These are phyloP conservation scores for Ogataea degrootiae DNA, from an alignment of 805 yeast species.

Conservation along the genomic window DNA sequence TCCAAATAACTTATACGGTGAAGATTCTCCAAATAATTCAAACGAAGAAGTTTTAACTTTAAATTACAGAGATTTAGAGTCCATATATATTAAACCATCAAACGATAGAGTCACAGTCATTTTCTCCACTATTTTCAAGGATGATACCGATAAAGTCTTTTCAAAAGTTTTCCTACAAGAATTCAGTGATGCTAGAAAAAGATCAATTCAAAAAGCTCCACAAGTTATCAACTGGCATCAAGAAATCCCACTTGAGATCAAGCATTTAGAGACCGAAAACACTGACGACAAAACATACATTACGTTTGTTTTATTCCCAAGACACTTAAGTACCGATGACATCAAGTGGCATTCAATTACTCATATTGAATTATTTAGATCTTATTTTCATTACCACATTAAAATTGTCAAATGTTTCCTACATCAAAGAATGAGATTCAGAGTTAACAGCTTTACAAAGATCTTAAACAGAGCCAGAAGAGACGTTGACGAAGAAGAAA, in stretches of 20 bases:
- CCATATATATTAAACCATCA: slow-evolving; percentile 85
- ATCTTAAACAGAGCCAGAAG: slow-evolving; percentile 96
- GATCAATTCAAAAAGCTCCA: slow-evolving; percentile 96
- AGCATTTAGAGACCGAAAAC: slow-evolving; percentile 37
- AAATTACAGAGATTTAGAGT: slow-evolving; percentile 89
- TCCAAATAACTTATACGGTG: slow-evolving; percentile 39
- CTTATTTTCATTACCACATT: slow-evolving; percentile 97
- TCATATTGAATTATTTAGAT: slow-evolving; percentile 88
- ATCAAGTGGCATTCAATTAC: slow-evolving; percentile 78
- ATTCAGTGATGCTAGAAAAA: slow-evolving; percentile 91
- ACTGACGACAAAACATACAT: slow-evolving; percentile 40
- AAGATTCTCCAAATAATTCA: slow-evolving; percentile 32
- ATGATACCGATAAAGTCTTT: slow-evolving; percentile 90
- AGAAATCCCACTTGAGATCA: slow-evolving; percentile 90
- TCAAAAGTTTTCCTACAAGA: slow-evolving; percentile 89
- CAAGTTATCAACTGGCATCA: slow-evolving; percentile 88
- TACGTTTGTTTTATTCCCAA: slow-evolving; percentile 73
- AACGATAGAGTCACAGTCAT: slow-evolving; percentile 96
- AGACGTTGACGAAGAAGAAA: slow-evolving; percentile 73
- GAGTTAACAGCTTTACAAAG: slow-evolving; percentile 91
- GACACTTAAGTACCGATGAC: slow-evolving; percentile 64
- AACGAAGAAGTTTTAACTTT: slow-evolving; percentile 61
- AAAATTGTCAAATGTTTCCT: slow-evolving; percentile 97
- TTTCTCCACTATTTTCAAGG: slow-evolving; percentile 90
- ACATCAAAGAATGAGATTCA: slow-evolving; percentile 96